Percentiles rank a stretch among this genome's conserved stretches.
Conservation (phyloP, 257 asterid species). For the Cordia subcordata region DNA sequence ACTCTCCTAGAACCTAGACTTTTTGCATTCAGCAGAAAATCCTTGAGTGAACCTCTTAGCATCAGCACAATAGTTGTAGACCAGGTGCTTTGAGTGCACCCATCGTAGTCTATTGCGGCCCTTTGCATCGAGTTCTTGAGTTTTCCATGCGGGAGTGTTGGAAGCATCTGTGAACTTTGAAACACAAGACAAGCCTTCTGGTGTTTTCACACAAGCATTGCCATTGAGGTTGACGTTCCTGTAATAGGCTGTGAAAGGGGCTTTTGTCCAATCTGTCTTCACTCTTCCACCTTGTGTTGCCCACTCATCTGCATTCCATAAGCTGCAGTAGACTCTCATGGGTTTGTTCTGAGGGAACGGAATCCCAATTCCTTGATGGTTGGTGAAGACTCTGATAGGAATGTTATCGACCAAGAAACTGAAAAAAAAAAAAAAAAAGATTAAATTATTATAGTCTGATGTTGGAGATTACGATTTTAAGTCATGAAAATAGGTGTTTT, state of each 20-base stretch:
- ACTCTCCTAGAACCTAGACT: neutral
- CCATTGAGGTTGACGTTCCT: conserved; percentile 29
- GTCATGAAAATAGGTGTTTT: too few species aligned
- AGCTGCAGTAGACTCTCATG: conserved; percentile 47
- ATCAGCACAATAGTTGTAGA: conserved; percentile 17
- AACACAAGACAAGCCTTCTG: neutral
- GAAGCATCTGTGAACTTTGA: neutral
- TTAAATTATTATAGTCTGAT: neutral
- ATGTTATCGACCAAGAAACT: conserved; percentile 56
- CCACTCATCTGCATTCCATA: conserved; percentile 74
- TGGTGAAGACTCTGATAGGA: conserved; percentile 59
- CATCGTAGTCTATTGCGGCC: conserved; percentile 22
- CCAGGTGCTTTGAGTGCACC: conserved; percentile 18
- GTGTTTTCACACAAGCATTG: neutral
- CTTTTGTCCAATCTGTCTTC: conserved; percentile 54
- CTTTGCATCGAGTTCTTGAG: conserved; percentile 37
- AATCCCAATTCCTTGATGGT: conserved; percentile 32
- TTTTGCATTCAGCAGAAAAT: conserved; percentile 17
- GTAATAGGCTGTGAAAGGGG: conserved; percentile 51
- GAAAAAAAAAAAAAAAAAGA: conserved; percentile 7
- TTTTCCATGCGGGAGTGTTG: conserved; percentile 29
- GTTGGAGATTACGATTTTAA: neutral
- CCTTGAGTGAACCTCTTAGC: conserved; percentile 16
- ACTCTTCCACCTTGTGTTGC: conserved; percentile 70
- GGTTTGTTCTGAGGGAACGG: conserved; percentile 50